Conservation (phyloP, 1,284 basidiomycete species). For the Irpex sp. region DNA sequence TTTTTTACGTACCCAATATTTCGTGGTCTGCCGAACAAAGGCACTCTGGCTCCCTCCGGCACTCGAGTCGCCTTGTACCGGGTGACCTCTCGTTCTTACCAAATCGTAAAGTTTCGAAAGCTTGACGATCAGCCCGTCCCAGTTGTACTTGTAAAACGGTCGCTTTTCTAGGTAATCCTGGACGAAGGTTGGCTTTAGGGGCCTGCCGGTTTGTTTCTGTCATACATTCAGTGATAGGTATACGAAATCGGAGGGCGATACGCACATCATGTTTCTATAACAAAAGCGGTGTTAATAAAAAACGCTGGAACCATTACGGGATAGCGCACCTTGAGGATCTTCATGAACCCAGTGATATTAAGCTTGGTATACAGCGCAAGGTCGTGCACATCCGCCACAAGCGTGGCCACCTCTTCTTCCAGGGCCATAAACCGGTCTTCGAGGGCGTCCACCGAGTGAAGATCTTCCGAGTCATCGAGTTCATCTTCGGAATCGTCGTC, state of each 20-base stretch:
- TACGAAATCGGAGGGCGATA: conserved; percentile 7
- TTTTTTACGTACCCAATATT: conserved; percentile 82
- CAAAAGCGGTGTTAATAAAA: neutral
- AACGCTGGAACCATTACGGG: conserved; percentile 9
- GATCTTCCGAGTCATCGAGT: conserved; percentile 48
- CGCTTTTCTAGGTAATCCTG: conserved; percentile 93
- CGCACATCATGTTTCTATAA: conserved; percentile 78
- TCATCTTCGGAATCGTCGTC: conserved; percentile 63
- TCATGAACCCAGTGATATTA: conserved; percentile 98
- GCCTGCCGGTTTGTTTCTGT: conserved; percentile 76
- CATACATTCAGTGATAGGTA: conserved; percentile 5
- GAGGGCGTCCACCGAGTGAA: conserved; percentile 71
- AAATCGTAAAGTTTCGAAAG: conserved; percentile 95
- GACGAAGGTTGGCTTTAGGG: conserved; percentile 72
- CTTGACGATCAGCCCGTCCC: conserved; percentile 95
- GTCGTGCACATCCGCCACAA: conserved; percentile 98
- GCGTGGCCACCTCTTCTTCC: conserved; percentile 93
- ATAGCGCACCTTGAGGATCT: conserved; percentile 85
- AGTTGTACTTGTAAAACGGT: conserved; percentile 94
- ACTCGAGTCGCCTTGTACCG: conserved; percentile 88
- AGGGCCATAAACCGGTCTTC: conserved; percentile 89
- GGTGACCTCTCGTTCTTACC: conserved; percentile 93
- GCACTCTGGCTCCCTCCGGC: conserved; percentile 96
- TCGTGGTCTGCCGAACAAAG: conserved; percentile 96
- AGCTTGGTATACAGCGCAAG: conserved; percentile 93